phyloP scores from a whole-genome alignment of 495 filamentous ascomycete species.

The Haplographium delicatum region DNA sequence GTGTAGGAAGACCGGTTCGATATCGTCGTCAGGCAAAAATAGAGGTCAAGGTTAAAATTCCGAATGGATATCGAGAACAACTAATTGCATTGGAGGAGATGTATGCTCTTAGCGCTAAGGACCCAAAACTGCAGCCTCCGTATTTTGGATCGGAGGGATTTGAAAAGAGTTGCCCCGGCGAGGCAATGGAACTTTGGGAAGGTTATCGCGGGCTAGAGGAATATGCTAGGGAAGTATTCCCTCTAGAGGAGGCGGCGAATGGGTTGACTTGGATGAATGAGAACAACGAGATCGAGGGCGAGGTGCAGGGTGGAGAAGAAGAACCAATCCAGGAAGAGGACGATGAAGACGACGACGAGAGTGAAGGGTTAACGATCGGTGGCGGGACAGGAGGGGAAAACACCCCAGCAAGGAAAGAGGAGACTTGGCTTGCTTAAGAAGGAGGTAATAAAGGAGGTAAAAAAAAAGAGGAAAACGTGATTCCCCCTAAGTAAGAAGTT shows the following conservation, averaged over 20 bases:
- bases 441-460: no score
- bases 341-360: conserved; percentile 25
- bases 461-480: no score
- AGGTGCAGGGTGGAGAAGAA: conserved; percentile 15
- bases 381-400: conserved; percentile 8
- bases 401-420: conserved; percentile 23
- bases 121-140: conserved; percentile 45
- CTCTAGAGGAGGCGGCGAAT: conserved; percentile 88
- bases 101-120: conserved; percentile 52
- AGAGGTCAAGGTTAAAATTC: conserved; percentile 79
- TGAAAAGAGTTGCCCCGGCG: conserved; percentile 58
- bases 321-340: conserved; percentile 31
- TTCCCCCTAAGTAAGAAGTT: no score
- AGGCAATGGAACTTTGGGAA: conserved; percentile 80
- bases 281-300: conserved; percentile 13
- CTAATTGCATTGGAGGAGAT: conserved; percentile 67
- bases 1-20: conserved; percentile 67
- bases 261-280: conserved; percentile 81
- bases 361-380: conserved; percentile 17
- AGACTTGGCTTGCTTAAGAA: conserved; percentile 26
- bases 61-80: conserved; percentile 84
- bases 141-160: conserved; percentile 49
- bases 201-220: conserved; percentile 89
- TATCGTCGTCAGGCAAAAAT: conserved; percentile 70
- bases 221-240: conserved; percentile 93